phyloP scores from a whole-genome alignment of 2,329 filamentous ascomycete species.

The Aureobasidium melanogenum region DNA sequence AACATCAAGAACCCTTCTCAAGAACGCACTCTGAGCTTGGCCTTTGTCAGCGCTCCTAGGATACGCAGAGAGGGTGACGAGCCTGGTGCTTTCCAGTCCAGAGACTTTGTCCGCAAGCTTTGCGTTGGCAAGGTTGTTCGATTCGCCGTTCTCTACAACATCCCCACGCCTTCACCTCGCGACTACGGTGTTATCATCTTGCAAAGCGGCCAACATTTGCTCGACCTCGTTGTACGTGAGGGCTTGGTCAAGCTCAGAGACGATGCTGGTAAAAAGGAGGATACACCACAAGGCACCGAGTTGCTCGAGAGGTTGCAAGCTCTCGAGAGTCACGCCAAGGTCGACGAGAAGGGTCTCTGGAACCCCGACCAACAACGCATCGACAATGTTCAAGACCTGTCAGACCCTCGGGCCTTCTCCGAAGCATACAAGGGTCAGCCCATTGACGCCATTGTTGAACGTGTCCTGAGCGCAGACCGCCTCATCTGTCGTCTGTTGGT shows the following conservation, averaged over 20 bases:
- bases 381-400: slow-evolving; percentile 71
- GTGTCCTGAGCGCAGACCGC: slow-evolving; percentile 84
- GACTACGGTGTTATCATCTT: slow-evolving; percentile 81
- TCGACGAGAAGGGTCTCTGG: slow-evolving; percentile 76
- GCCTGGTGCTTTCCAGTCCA: slow-evolving; percentile 85
- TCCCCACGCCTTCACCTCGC: slow-evolving; percentile 62
- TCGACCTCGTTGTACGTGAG: slow-evolving; percentile 74
- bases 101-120: slow-evolving; percentile 79
- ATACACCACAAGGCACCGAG: slow-evolving; percentile 62
- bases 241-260: slow-evolving; percentile 92
- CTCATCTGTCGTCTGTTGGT: slow-evolving; percentile 75
- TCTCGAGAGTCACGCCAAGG: slow-evolving; percentile 68
- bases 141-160: slow-evolving; percentile 77
- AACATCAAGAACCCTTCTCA: slow-evolving; percentile 71
- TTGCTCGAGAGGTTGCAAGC: slow-evolving; percentile 69
- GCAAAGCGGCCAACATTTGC: slow-evolving; percentile 65
- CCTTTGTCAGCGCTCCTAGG: slow-evolving; percentile 84
- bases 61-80: slow-evolving; percentile 78
- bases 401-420: slow-evolving; percentile 65
- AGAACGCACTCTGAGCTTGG: slow-evolving; percentile 82
- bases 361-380: slow-evolving; percentile 56
- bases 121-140: slow-evolving; percentile 80
- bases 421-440: slow-evolving; percentile 78
- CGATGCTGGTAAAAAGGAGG: slow-evolving; percentile 85
- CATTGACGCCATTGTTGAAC: slow-evolving; percentile 74